A percentile compares a stretch with the other conserved stretches of the same genome.
Evolutionary conservation across 2,329 filamentous ascomycete species (phyloP).

Genomic region (Fusarium sulawesiense): DNA sequence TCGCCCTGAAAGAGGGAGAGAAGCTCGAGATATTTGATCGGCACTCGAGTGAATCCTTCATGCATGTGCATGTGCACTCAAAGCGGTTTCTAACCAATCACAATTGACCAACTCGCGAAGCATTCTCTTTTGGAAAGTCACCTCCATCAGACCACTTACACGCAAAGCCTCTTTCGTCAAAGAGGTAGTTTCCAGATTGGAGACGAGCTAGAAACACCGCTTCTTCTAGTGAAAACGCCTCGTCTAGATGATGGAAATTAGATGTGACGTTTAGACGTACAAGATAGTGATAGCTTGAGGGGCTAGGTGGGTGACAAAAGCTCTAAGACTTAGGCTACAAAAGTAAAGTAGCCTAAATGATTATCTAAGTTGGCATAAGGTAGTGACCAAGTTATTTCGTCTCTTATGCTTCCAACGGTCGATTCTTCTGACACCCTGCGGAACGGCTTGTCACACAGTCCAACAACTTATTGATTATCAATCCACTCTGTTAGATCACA

Average conservation of each 20-base stretch:
- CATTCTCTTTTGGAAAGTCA: constrained; percentile 10
- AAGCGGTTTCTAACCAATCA: constrained; percentile 12
- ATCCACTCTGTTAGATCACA: neutral
- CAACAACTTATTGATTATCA: neutral
- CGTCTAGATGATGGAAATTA: neutral
- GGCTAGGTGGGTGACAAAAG: neutral
- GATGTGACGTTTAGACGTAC: neutral
- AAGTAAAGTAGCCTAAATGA: too few relatives aligned
- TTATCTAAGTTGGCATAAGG: too few relatives aligned
- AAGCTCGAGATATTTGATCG: constrained; percentile 15
- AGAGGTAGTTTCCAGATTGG: too few relatives aligned
- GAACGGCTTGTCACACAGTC: constrained; percentile 5
- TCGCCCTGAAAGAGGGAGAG: neutral
- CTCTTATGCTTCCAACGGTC: too few relatives aligned
- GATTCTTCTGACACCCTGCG: too few relatives aligned
- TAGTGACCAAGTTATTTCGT: too few relatives aligned
- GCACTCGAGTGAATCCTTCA: constrained; percentile 21
- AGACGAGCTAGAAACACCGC: neutral
- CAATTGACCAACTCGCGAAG: constrained; percentile 17
- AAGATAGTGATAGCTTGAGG: neutral
- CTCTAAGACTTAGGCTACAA: too few relatives aligned
- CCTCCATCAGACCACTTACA: neutral
- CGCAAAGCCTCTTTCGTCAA: neutral
- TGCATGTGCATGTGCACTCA: constrained; percentile 1
- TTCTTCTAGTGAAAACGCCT: constrained; percentile 7